Evolutionary conservation across 768 basidiomycete genomes (phyloP).

Genomic region (Mycena rebaudengoi): DNA sequence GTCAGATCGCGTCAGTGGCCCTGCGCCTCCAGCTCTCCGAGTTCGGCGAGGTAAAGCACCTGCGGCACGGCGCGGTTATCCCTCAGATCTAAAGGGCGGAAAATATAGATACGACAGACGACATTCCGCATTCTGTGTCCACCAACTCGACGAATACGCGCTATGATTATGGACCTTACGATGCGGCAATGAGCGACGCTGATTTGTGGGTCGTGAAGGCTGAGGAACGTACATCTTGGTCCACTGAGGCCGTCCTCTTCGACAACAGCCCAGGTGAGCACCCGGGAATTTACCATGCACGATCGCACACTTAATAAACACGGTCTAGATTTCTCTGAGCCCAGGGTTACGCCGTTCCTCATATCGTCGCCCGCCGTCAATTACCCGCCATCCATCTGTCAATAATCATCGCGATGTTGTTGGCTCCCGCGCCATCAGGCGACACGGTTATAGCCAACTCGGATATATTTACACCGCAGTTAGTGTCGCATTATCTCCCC

Average conservation of each 20-base stretch:
- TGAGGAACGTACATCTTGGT: constrained; percentile 11
- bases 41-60: constrained; percentile 18
- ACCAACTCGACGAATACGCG: not conserved
- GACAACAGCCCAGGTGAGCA: not conserved
- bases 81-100: constrained; percentile 7
- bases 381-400: not conserved
- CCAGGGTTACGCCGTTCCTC: not conserved
- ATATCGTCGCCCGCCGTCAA: constrained; percentile 9
- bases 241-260: constrained; percentile 10
- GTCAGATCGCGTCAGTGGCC: constrained; percentile 10
- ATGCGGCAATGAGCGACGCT: constrained; percentile 13
- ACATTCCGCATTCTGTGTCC: not conserved
- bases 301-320: not conserved
- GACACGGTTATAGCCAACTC: not conserved
- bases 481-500: not conserved
- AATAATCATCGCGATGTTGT: not conserved
- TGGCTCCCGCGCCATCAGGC: not conserved
- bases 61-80: constrained; percentile 2
- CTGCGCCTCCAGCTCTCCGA: constrained; percentile 19
- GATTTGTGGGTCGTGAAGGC: constrained; percentile 18
- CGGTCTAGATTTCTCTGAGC: not conserved
- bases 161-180: constrained; percentile 11
- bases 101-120: not conserved
- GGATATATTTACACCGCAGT: constrained; percentile 18
- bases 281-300: not conserved